These are phyloP conservation scores for Hypoxylon fragiforme DNA, from an alignment of 495 filamentous ascomycete genomes.

Conservation along the genomic window DNA sequence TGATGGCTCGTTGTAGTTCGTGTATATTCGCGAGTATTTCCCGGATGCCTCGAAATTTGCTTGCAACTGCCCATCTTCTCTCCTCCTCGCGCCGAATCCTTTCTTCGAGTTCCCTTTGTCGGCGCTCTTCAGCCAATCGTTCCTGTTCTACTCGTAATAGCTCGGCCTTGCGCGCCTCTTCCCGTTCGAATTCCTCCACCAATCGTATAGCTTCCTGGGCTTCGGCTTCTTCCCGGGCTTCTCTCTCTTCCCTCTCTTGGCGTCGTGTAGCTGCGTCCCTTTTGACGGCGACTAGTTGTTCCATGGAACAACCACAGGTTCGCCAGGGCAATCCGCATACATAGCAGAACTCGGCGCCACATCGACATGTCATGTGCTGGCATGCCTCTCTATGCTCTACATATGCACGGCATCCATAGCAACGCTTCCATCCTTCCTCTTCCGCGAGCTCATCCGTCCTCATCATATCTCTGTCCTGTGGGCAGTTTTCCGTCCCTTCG, in stretches of 20 bases:
- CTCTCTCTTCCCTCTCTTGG: slow-evolving; percentile 18
- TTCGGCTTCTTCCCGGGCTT: slow-evolving; percentile 38
- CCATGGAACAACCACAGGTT: slow-evolving; percentile 42
- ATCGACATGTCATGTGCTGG: slow-evolving; percentile 58
- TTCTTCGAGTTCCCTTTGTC: slow-evolving; percentile 25
- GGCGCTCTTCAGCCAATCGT: slow-evolving; percentile 31
- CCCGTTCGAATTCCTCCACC: slow-evolving; percentile 43
- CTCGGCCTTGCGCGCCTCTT: slow-evolving; percentile 40
- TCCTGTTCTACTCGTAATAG: slow-evolving; percentile 34
- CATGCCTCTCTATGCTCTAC: slow-evolving; percentile 53
- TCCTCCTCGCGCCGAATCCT: slow-evolving; percentile 36
- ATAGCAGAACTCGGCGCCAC: slow-evolving; percentile 56
- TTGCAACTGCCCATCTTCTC: slow-evolving; percentile 30
- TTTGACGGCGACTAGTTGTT: slow-evolving; percentile 35
- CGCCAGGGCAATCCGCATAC: slow-evolving; percentile 47
- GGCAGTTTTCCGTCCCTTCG: slow-evolving; percentile 34
- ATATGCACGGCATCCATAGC: slow-evolving; percentile 31
- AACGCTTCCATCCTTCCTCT: slow-evolving; percentile 46
- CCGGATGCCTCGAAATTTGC: slow-evolving; percentile 35
- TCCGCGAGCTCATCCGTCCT: slow-evolving; percentile 42
- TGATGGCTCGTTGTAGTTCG: slow-evolving; percentile 22
- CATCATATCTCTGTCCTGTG: slow-evolving; percentile 38
- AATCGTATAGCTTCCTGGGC: slow-evolving; percentile 37
- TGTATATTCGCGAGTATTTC: slow-evolving; percentile 29
- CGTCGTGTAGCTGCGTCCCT: slow-evolving; percentile 27